Base-by-base conservation (phyloP, 148 eudicot genomes). In the Pharnaceum exiguum region DNA sequence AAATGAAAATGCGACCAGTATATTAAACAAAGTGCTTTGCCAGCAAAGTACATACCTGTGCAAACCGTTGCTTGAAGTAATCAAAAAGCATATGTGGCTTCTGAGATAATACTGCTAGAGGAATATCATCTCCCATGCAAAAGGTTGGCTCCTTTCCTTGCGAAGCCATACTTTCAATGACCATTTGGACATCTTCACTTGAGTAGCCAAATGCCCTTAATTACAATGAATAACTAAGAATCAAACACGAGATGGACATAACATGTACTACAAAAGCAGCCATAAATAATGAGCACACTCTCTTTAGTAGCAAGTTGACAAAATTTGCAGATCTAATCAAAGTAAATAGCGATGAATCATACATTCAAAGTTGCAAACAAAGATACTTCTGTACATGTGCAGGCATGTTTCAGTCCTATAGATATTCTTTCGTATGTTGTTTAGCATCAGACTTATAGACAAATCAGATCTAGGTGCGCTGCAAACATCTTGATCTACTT, bases 141-240 rank as follows among this genome's bases (percentile, higher is more conserved):
- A 90, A 90, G 13, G 97, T 91, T 43, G 96, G 96, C 69, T 91
- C 98, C 85, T 93, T 93, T 42, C 96, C 99, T 77, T 93, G 96
- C 38, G 96, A 18, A 69, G 99, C 95, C 99, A 93, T 93, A 51
- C 79, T 73, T 76, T 93, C 99, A 57, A 93, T 93, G 50, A 93
- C 96, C 99, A 93, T 93, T 79, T 93, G 99, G 64, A 93, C 99
- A 75, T 93, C 99, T 70, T 93, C 99, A 78, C 96, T 93, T n/a
- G 99, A 93, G 83, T 88, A 93, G 39, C 99, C 99, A 71, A 68
- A 86, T 50, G 99, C 99, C 90, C 99, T 93, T n/a, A n/a, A 76
- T 51, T 63, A 48, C 39, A 17, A 69, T 35, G 56, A 65, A 65
- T 13, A 25, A 46, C 18, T 50, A 51, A 62, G 44, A 42, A 55